A percentile compares a stretch with the other conserved stretches of the same genome.
phyloP scores from a whole-genome alignment of 2,329 filamentous ascomycete species.

The Pseudogymnoascus sp. region DNA sequence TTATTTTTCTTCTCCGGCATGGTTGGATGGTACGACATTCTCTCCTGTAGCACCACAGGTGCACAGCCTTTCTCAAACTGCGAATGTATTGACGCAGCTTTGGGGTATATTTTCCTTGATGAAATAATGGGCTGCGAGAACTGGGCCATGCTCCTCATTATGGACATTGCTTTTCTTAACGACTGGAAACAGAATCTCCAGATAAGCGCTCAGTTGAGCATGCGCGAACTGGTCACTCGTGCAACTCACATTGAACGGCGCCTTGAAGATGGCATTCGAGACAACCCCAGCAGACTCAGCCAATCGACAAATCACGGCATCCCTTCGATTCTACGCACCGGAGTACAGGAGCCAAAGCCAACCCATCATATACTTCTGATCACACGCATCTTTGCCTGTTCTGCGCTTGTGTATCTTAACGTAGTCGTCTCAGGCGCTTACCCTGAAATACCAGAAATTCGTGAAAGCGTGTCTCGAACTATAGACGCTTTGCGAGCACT shows the following conservation, averaged over 20 bases:
- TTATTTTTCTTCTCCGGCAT: conserved; percentile 41
- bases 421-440: conserved; percentile 13
- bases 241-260: conserved; percentile 19
- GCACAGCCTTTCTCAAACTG: neutral
- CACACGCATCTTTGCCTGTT: conserved; percentile 12
- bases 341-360: neutral
- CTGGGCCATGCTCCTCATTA: conserved; percentile 44
- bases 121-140: conserved; percentile 47
- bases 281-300: neutral
- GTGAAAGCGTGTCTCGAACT: conserved; percentile 6
- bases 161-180: conserved; percentile 42
- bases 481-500: conserved; percentile 12
- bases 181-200: conserved; percentile 47
- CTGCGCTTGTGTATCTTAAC: conserved; percentile 16
- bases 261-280: conserved; percentile 9
- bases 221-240: conserved; percentile 36
- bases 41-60: conserved; percentile 39
- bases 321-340: too few species aligned
- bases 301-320: neutral
- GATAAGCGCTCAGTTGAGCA: conserved; percentile 34
- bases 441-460: conserved; percentile 13
- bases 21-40: conserved; percentile 39
- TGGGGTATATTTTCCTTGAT: conserved; percentile 38
- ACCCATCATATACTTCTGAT: conserved; percentile 7
- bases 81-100: conserved; percentile 5